Percentiles rank a stretch among this genome's conserved stretches.
Evolutionary conservation across 2,329 filamentous ascomycete species (phyloP).

Genomic region (Ophiostoma ulmi): DNA sequence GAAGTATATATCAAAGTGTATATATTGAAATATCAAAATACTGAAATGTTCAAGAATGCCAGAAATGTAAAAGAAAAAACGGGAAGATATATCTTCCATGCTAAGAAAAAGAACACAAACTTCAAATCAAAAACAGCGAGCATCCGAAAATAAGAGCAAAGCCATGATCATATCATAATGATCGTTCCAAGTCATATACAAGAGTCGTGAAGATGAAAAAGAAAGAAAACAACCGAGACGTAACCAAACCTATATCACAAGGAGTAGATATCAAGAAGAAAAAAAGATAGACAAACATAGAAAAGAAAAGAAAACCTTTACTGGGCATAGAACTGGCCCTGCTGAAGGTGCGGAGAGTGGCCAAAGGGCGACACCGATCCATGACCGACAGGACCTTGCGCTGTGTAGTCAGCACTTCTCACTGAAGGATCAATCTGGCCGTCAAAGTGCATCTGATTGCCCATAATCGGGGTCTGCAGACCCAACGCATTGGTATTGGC

Average conservation of each 20-base stretch:
- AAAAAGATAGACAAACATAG: neutral
- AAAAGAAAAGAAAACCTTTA: neutral
- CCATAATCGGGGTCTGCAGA: conserved; percentile 33
- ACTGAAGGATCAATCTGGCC: conserved; percentile 33
- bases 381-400: conserved; percentile 40
- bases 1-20: neutral
- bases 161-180: neutral
- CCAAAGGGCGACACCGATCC: conserved; percentile 40
- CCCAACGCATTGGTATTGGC: conserved; percentile 37
- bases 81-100: neutral
- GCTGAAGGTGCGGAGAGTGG: conserved; percentile 40
- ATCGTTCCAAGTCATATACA: conserved; percentile 6
- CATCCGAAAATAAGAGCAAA: neutral
- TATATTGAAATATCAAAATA: neutral
- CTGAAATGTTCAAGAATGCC: neutral
- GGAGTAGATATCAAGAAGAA: neutral
- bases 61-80: neutral
- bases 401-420: conserved; percentile 35
- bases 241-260: neutral
- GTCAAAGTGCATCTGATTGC: conserved; percentile 34
- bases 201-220: neutral
- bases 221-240: neutral
- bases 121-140: neutral
- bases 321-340: conserved; percentile 29
- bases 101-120: neutral